Conservation (phyloP, 129 eudicot genomes). For the Artemisia tridentata region DNA sequence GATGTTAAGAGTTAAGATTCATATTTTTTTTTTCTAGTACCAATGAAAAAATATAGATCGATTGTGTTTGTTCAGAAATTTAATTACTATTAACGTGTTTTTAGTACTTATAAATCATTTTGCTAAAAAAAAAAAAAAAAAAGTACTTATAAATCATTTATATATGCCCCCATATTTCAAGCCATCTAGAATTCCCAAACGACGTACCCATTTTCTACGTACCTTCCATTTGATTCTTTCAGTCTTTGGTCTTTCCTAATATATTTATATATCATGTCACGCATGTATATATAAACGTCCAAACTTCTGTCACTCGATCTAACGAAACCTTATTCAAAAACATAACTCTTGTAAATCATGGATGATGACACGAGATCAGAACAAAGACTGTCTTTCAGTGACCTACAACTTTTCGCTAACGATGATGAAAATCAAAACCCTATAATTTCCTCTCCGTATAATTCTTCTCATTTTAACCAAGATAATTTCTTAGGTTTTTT, state of each 20-base stretch:
- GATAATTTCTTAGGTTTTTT: slow-evolving; percentile 20
- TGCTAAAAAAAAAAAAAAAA: no score
- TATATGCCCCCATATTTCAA: no score
- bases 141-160: no score
- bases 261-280: not conserved
- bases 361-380: slow-evolving; percentile 13
- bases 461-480: not conserved
- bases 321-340: not conserved
- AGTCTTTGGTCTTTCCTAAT: no score
- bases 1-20: no score
- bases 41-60: no score
- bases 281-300: not conserved
- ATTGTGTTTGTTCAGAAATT: no score
- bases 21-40: no score
- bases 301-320: not conserved
- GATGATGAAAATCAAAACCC: not conserved
- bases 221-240: not conserved
- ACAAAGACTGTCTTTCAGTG: slow-evolving; percentile 26
- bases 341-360: not conserved
- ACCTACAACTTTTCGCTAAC: slow-evolving; percentile 12
- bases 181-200: no score
- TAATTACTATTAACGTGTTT: no score
- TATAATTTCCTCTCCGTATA: not conserved
- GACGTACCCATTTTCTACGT: slow-evolving; percentile 1
- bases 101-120: no score